Percentiles rank a stretch among this genome's conserved stretches.
These are phyloP conservation scores for Astrocystis sublimbata DNA, from an alignment of 495 filamentous ascomycete genomes.

Conservation along the genomic window DNA sequence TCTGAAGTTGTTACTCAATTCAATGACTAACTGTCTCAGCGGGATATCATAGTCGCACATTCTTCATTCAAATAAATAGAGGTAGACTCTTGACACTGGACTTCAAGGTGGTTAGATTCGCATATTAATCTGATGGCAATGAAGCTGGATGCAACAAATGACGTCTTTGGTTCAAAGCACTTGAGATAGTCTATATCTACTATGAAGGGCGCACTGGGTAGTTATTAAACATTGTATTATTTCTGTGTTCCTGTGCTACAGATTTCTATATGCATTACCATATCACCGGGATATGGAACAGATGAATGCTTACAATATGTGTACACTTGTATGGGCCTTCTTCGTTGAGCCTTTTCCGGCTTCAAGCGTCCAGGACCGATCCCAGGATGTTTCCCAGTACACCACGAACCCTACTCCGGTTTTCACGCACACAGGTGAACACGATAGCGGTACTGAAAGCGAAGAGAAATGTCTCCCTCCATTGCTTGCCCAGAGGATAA, in stretches of 20 bases:
- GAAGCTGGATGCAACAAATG: not conserved
- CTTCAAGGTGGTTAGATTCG: conserved; percentile 41
- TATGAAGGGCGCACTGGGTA: not conserved
- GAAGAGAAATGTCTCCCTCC: conserved; percentile 75
- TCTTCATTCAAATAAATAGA: conserved; percentile 55
- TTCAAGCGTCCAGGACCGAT: conserved; percentile 49
- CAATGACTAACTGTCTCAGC: conserved; percentile 51
- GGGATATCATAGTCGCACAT: conserved; percentile 56
- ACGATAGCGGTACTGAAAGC: conserved; percentile 73
- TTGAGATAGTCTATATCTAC: not conserved
- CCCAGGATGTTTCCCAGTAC: conserved; percentile 68
- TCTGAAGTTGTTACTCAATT: conserved; percentile 57
- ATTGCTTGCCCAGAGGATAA: conserved; percentile 68
- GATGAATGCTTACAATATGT: not conserved
- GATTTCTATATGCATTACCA: not conserved
- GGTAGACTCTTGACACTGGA: too few relatives aligned
- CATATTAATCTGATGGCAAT: not conserved
- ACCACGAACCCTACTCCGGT: conserved; percentile 66
- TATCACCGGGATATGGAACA: not conserved
- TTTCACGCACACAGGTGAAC: conserved; percentile 69
- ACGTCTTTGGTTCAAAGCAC: not conserved
- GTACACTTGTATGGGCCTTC: not conserved
- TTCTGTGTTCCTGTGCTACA: not conserved
- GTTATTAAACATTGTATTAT: not conserved
- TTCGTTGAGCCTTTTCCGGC: not conserved